Evolutionary conservation across 257 asterid genomes (phyloP), one percentile per base, ranked within the genome.

Genomic region (Solanum tarijense): DNA sequence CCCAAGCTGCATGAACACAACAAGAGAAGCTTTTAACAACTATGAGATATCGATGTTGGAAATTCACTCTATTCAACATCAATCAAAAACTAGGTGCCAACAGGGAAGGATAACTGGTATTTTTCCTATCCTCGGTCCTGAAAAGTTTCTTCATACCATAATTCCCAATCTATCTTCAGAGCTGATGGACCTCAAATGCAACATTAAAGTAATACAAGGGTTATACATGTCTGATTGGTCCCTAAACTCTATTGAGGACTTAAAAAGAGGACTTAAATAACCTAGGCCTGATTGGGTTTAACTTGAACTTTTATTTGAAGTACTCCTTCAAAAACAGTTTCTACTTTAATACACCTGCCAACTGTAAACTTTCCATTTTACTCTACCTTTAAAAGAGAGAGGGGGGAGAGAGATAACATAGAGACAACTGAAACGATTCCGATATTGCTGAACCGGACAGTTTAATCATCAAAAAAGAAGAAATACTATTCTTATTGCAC

Each of bases 1-100:
- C n/a, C 96, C 98, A 71, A 96, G 38, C 99, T 96, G 98, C 88
- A 91, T 52, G 32, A 18, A 74, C 86, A 52, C 92, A 79, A 86
- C 81, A 29, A 82, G 69, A 82, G 21, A 48, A 82, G 29, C 25
- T 82, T 82, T 10, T 48, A 31, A 18, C 21, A 0, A 82, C 11
- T 3, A 43, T 73, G 20, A 79, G 43, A 82, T 48, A 79, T 48
- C 4, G 20, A 9, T 2, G 12, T 10, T 48, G 39, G 34, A 76
- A 36, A 35, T 38, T 48, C 69, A 81, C 41, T 29, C 29, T 82
- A 48, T 82, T 31, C 41, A 32, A 82, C 20, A 48, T 32, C 69
- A 82, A 82, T 32, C 60, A 39, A 11, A 48, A 20, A 31, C 69
- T 82, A 82, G 69, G 43, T 82, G 86, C 18, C 69, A 29, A 12